A percentile compares a stretch with the other conserved stretches of the same genome.
Conservation (phyloP, 257 asterid genomes). For the Scutellaria baicalensis region DNA sequence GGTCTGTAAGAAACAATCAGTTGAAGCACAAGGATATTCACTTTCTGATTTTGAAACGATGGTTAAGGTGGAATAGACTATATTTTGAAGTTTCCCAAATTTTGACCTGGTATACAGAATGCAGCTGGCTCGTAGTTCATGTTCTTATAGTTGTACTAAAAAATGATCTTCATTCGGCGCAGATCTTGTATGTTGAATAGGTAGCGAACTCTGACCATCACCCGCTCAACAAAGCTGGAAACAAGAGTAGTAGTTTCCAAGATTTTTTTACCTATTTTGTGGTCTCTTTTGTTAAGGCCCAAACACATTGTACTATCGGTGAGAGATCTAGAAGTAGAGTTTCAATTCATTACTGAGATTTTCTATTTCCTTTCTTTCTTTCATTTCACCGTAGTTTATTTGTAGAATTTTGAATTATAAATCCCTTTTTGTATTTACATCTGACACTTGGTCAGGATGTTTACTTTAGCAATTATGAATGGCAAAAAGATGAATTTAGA, state of each 20-base stretch:
- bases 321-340: constrained; percentile 23
- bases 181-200: constrained; percentile 38
- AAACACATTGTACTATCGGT: constrained; percentile 23
- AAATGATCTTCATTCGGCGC: constrained; percentile 3
- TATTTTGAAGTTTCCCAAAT: not conserved
- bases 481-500: not conserved
- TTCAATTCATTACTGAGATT: not conserved
- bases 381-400: not conserved
- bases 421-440: not conserved
- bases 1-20: constrained; percentile 7
- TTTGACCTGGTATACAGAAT: constrained; percentile 4
- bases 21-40: constrained; percentile 7
- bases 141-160: constrained; percentile 5
- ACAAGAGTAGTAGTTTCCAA: constrained; percentile 17
- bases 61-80: not conserved
- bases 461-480: not conserved
- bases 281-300: constrained; percentile 8
- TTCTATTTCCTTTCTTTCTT: not conserved
- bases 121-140: constrained; percentile 15
- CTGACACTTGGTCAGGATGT: not conserved
- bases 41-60: not conserved
- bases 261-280: not conserved
- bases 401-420: not conserved
- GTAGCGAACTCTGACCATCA: constrained; percentile 26
- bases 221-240: constrained; percentile 10